Percentiles rank a stretch among this genome's conserved stretches.
These are phyloP conservation scores for Lithospermum erythrorhizon DNA, from an alignment of 257 asterid species.

Conservation along the genomic window DNA sequence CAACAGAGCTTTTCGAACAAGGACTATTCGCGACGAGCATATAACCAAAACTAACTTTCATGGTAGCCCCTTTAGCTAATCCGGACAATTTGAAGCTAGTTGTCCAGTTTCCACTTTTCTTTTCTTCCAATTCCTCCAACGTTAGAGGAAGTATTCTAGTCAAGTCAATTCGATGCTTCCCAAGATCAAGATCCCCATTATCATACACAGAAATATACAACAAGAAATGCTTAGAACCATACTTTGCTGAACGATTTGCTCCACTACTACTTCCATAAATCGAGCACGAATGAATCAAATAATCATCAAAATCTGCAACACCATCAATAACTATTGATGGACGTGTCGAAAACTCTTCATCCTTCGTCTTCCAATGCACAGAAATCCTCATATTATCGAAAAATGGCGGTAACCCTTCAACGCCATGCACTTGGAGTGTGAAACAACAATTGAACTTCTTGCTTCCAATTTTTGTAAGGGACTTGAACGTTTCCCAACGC, in stretches of 20 bases:
- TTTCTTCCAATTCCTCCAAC: constrained; percentile 80
- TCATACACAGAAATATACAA: constrained; percentile 57
- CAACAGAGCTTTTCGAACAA: constrained; percentile 16
- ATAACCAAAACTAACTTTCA: constrained; percentile 78
- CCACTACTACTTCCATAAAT: constrained; percentile 76
- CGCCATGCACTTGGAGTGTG: constrained; percentile 66
- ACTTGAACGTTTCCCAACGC: constrained; percentile 89
- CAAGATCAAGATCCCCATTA: constrained; percentile 75
- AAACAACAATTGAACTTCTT: constrained; percentile 62
- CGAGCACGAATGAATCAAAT: constrained; percentile 59
- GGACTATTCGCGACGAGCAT: constrained; percentile 37
- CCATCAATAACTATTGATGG: constrained; percentile 55
- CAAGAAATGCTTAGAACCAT: constrained; percentile 72
- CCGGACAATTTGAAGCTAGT: constrained; percentile 87
- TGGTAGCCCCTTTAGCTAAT: constrained; percentile 63
- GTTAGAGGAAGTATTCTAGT: constrained; percentile 91
- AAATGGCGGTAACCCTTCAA: constrained; percentile 55
- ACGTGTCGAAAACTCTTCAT: constrained; percentile 50
- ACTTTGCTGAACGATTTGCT: constrained; percentile 74
- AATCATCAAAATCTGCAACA: constrained; percentile 67
- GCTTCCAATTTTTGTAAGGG: constrained; percentile 40
- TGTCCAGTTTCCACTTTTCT: constrained; percentile 87
- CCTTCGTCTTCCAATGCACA: constrained; percentile 87
- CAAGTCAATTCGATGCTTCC: constrained; percentile 78
- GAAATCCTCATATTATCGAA: constrained; percentile 53